Conservation (phyloP, 768 basidiomycete genomes). For the Tulasnella calospora region DNA sequence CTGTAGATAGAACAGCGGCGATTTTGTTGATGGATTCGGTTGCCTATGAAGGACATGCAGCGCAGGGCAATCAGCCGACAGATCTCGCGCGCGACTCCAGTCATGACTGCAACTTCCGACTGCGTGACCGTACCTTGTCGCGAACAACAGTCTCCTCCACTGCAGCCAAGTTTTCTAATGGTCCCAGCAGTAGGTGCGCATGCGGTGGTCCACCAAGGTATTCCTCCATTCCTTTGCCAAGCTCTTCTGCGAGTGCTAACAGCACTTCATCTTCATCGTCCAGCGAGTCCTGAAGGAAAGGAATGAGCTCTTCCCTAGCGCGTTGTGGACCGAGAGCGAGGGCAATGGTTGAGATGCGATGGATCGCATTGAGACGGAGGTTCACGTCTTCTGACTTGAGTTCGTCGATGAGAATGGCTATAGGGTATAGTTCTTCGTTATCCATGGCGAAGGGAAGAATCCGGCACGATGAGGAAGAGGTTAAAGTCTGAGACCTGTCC, state of each 20-base stretch:
- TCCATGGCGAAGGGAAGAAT: slow-evolving; percentile 7
- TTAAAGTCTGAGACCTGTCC: neutral
- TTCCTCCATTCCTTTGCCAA: slow-evolving; percentile 87
- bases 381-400: slow-evolving; percentile 96
- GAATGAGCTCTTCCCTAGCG: slow-evolving; percentile 89
- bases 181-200: slow-evolving; percentile 83
- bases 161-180: slow-evolving; percentile 89
- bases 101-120: slow-evolving; percentile 2
- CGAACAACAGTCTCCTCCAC: slow-evolving; percentile 97
- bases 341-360: slow-evolving; percentile 96
- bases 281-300: slow-evolving; percentile 97
- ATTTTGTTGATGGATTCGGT: slow-evolving; percentile 93
- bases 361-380: slow-evolving; percentile 90
- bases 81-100: neutral
- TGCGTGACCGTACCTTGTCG: slow-evolving; percentile 68
- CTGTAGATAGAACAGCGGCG: slow-evolving; percentile 64
- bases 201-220: slow-evolving; percentile 86
- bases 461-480: neutral
- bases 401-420: slow-evolving; percentile 97
- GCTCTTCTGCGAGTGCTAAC: slow-evolving; percentile 89
- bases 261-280: slow-evolving; percentile 99
- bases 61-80: slow-evolving; percentile 6
- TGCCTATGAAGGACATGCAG: slow-evolving; percentile 52
- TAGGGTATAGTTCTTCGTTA: slow-evolving; percentile 70
- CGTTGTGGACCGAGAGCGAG: slow-evolving; percentile 93